Conservation (phyloP, 2,329 filamentous ascomycete genomes). For the Cyanodermella asteris region DNA sequence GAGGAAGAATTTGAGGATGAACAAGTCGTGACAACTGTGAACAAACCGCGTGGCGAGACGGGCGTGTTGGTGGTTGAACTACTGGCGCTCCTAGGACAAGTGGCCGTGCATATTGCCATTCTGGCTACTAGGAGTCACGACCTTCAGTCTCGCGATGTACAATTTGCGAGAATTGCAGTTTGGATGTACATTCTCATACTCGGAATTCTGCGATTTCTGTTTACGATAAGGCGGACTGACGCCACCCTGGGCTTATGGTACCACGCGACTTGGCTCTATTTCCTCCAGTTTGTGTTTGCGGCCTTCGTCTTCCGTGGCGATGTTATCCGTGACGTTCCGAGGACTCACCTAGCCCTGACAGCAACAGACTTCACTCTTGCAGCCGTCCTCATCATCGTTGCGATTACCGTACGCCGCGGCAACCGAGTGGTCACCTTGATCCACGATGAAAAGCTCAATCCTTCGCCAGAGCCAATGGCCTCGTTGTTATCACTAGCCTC, state of each 20-base stretch:
- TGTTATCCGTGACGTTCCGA: constrained; percentile 58
- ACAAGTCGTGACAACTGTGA: too few species aligned
- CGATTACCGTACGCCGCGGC: constrained; percentile 66
- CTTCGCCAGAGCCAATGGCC: constrained; percentile 66
- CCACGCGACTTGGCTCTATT: constrained; percentile 73
- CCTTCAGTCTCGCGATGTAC: constrained; percentile 33
- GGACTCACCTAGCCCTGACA: constrained; percentile 40
- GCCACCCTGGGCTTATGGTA: constrained; percentile 46
- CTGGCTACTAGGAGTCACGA: constrained; percentile 40
- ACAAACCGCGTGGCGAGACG: constrained; percentile 53
- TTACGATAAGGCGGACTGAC: constrained; percentile 36
- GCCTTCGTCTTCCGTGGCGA: constrained; percentile 65
- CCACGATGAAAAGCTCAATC: constrained; percentile 72
- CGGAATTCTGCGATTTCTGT: constrained; percentile 45
- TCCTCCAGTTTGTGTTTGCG: constrained; percentile 56
- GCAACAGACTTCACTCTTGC: constrained; percentile 55
- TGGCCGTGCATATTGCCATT: constrained; percentile 45
- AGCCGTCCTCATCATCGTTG: constrained; percentile 52
- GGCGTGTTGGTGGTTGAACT: constrained; percentile 53
- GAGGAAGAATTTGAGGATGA: too few species aligned
- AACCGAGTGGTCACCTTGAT: constrained; percentile 77
- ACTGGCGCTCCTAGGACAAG: constrained; percentile 46
- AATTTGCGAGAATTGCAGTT: constrained; percentile 43
- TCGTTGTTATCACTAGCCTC: constrained; percentile 74
- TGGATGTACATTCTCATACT: constrained; percentile 70